Evolutionary conservation across 2,329 filamentous ascomycete species (phyloP).

Genomic region (Penicillium sp.): DNA sequence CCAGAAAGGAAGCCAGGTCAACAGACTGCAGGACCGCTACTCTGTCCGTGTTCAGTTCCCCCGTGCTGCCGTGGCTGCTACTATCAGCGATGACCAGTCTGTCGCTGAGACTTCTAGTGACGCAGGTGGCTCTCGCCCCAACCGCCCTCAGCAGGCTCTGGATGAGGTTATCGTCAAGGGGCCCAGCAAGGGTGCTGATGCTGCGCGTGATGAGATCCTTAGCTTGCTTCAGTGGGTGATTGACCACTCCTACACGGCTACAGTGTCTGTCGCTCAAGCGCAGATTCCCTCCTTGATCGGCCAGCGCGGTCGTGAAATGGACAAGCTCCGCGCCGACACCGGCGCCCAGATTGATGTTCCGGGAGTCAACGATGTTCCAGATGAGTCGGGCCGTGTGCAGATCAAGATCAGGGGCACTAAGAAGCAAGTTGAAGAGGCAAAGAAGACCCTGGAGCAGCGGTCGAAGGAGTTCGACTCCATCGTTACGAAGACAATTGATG

Average conservation of each 20-base stretch:
- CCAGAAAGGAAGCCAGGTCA: conserved; percentile 75
- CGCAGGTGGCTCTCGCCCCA: conserved; percentile 49
- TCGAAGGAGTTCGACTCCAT: conserved; percentile 81
- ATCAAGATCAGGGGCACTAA: conserved; percentile 90
- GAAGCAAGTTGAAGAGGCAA: conserved; percentile 78
- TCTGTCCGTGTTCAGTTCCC: conserved; percentile 94
- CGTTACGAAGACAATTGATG: conserved; percentile 70
- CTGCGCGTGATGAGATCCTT: conserved; percentile 82
- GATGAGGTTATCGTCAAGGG: conserved; percentile 89
- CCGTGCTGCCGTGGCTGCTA: conserved; percentile 47
- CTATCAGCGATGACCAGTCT: conserved; percentile 51
- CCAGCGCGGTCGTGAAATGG: conserved; percentile 79
- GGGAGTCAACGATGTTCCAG: conserved; percentile 60
- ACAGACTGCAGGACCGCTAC: conserved; percentile 84
- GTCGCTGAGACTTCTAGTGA: conserved; percentile 61
- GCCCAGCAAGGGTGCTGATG: conserved; percentile 83
- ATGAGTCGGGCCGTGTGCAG: conserved; percentile 62
- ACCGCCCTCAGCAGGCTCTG: conserved; percentile 62
- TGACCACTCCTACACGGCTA: conserved; percentile 73
- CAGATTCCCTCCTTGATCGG: conserved; percentile 89
- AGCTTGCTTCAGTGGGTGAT: conserved; percentile 80
- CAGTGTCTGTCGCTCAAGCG: conserved; percentile 76
- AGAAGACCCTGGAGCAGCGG: conserved; percentile 81
- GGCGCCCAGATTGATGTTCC: too few relatives aligned
- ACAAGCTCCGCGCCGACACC: conserved; percentile 73